A percentile compares a stretch with the other conserved stretches of the same genome.
phyloP scores from a whole-genome alignment of 345 rosid genomes.

The Populus pruinosa region DNA sequence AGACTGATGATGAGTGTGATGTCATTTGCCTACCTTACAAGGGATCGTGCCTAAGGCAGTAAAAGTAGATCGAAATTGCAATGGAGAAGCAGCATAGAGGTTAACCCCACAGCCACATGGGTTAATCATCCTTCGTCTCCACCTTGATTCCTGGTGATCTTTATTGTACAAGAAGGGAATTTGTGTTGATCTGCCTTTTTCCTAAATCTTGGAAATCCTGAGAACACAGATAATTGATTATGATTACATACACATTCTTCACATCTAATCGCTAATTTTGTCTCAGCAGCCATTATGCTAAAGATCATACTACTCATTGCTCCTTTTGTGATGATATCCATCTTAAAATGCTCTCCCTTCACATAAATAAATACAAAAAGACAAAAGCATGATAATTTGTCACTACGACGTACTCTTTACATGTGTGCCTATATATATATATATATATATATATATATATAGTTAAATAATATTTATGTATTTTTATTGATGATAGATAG shows the following conservation, averaged over 20 bases:
- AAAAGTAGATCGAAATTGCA: background rate
- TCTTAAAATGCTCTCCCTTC: background rate
- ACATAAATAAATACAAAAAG: background rate
- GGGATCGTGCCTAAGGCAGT: background rate
- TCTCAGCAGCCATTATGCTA: conserved; percentile 6
- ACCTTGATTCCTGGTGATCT: conserved; percentile 9
- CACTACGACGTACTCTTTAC: background rate
- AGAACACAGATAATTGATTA: background rate
- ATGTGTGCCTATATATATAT: no score
- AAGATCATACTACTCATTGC: background rate
- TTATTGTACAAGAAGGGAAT: background rate
- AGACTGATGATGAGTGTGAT: background rate
- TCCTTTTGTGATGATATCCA: no score
- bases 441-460: no score
- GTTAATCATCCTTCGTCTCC: conserved; percentile 4
- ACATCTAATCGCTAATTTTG: conserved; percentile 6
- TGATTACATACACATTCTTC: conserved; percentile 10
- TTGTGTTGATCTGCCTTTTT: background rate
- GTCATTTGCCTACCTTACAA: background rate
- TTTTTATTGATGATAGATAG: no score
- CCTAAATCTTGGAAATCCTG: background rate
- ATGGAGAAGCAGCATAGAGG: background rate
- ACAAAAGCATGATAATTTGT: background rate
- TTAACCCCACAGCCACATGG: conserved; percentile 35
- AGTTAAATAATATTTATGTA: no score